Conservation (phyloP, 495 filamentous ascomycete species). For the Penicillium ucsense region DNA sequence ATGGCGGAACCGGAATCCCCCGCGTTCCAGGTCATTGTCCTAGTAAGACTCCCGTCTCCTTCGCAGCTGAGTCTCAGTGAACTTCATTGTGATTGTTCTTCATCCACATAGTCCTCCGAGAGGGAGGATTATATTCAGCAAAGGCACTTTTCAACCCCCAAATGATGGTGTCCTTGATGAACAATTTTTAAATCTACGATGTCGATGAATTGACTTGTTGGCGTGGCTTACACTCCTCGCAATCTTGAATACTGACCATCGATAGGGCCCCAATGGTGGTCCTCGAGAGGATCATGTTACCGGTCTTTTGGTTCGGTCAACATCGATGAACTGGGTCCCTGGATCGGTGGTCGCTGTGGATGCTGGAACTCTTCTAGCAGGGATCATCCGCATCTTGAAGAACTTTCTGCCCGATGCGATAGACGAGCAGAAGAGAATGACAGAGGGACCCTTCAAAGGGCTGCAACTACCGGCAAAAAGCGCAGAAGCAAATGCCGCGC, state of each 20-base stretch:
- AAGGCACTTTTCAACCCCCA: too few species aligned
- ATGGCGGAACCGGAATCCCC: slow-evolving; percentile 20
- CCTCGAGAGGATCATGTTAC: slow-evolving; percentile 85
- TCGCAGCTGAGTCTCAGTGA: background rate
- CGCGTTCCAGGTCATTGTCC: slow-evolving; percentile 68
- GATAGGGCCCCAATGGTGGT: slow-evolving; percentile 80
- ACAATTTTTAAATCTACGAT: too few species aligned
- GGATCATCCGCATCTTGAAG: slow-evolving; percentile 66
- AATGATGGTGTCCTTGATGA: too few species aligned
- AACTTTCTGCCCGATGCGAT: slow-evolving; percentile 32
- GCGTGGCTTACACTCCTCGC: background rate
- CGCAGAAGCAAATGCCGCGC: slow-evolving; percentile 64
- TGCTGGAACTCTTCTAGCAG: slow-evolving; percentile 79
- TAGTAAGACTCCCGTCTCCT: slow-evolving; percentile 47
- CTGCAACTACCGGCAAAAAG: slow-evolving; percentile 52
- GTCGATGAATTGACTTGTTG: too few species aligned
- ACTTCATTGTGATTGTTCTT: too few species aligned
- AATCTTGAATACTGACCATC: slow-evolving; percentile 13
- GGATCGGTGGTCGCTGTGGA: slow-evolving; percentile 83
- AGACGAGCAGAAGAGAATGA: slow-evolving; percentile 13
- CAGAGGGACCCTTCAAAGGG: slow-evolving; percentile 62
- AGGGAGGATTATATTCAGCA: too few species aligned
- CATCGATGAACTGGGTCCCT: slow-evolving; percentile 63
- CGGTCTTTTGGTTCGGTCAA: slow-evolving; percentile 76
- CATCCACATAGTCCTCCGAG: too few species aligned